Percentiles rank a stretch among this genome's conserved stretches.
These are phyloP conservation scores for Aspergillus intermedius DNA, from an alignment of 2,329 filamentous ascomycete genomes.

Conservation along the genomic window DNA sequence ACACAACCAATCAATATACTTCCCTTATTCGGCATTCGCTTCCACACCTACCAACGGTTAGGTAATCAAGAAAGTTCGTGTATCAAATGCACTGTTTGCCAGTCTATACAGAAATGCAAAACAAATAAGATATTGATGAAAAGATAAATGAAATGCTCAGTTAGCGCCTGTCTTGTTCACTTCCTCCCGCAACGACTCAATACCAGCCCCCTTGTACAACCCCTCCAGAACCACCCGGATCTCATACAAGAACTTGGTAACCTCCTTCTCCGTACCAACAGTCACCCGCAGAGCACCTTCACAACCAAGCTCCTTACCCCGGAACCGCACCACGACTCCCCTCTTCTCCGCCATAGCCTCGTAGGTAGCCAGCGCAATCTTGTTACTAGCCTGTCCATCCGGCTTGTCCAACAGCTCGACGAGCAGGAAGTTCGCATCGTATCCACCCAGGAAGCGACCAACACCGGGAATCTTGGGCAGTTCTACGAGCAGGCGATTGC, in stretches of 20 bases:
- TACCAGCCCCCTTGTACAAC: constrained; percentile 37
- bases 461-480: constrained; percentile 71
- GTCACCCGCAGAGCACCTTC: constrained; percentile 84
- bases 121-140: too few relatives aligned
- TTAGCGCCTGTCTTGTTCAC: constrained; percentile 43
- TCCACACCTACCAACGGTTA: too few relatives aligned
- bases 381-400: constrained; percentile 69
- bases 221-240: constrained; percentile 50
- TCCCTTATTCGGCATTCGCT: too few relatives aligned
- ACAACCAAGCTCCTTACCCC: constrained; percentile 88
- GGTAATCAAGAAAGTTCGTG: too few relatives aligned
- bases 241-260: constrained; percentile 68
- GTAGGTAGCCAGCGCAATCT: constrained; percentile 71
- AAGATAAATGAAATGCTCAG: neutral
- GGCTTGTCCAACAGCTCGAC: constrained; percentile 73
- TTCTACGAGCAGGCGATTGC: constrained; percentile 66
- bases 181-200: constrained; percentile 31
- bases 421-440: constrained; percentile 79
- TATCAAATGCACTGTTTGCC: too few relatives aligned
- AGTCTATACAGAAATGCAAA: too few relatives aligned
- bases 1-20: too few relatives aligned
- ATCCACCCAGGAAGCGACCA: constrained; percentile 72
- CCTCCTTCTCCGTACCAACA: constrained; percentile 81
- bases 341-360: constrained; percentile 74
- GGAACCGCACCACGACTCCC: constrained; percentile 88